Conservation (phyloP, 2,329 filamentous ascomycete genomes). For the Catunica adiposa region DNA sequence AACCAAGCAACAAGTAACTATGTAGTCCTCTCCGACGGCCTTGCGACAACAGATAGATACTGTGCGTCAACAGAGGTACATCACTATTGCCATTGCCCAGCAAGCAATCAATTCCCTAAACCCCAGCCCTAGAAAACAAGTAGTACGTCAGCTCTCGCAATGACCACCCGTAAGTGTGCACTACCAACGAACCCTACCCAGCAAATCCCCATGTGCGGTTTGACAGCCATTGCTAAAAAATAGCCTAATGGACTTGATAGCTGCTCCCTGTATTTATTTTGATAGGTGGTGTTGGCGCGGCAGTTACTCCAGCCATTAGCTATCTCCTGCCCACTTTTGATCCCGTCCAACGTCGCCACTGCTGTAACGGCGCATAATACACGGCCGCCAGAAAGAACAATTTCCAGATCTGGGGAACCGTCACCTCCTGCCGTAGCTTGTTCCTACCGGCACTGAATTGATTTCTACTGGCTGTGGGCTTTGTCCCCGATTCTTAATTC, state of each 20-base stretch:
- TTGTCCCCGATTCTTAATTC: neutral
- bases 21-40: no score
- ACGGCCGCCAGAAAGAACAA: neutral
- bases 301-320: neutral
- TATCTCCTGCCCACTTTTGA: neutral
- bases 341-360: neutral
- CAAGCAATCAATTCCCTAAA: no score
- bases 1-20: no score
- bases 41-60: no score
- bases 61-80: no score
- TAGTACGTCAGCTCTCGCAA: neutral
- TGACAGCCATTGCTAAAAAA: no score
- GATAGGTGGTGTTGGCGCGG: neutral
- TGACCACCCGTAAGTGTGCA: neutral
- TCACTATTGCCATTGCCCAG: no score
- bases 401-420: neutral
- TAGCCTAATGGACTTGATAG: no score
- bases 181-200: neutral
- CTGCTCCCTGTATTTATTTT: no score
- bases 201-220: neutral
- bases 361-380: neutral
- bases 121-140: neutral
- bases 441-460: neutral
- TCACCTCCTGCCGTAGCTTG: neutral
- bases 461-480: neutral